phyloP scores from a whole-genome alignment of 106 monocot genomes.

The Apostasia ramifera region DNA sequence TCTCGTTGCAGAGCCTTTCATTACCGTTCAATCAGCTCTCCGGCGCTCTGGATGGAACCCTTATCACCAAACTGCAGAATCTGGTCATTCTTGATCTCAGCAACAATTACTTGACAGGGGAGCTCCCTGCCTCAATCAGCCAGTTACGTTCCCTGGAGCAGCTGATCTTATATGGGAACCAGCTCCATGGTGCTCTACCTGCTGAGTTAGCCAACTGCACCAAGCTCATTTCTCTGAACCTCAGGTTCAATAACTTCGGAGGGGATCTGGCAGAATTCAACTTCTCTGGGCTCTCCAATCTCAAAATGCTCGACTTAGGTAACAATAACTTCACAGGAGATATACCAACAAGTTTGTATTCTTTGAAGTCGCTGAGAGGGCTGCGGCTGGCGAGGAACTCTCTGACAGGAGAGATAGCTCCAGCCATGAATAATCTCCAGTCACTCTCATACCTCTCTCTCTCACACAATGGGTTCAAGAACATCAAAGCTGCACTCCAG shows the following conservation, averaged over 20 bases:
- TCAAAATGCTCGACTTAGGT: conserved; percentile 9
- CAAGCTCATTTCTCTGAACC: conserved; percentile 2
- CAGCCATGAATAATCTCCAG: not conserved
- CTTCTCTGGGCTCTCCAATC: conserved; percentile 5
- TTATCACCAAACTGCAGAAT: conserved; percentile 3
- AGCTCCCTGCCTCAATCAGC: conserved; percentile 8
- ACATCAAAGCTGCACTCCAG: not conserved
- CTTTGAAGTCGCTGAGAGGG: not conserved
- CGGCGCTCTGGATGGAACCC: not conserved
- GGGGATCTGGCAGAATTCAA: not conserved
- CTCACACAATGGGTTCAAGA: not conserved
- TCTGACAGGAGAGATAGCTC: not conserved
- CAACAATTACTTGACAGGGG: conserved; percentile 1
- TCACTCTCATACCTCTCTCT: conserved; percentile 3
- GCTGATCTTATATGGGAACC: not conserved
- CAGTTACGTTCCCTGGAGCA: not conserved
- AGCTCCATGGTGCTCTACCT: not conserved
- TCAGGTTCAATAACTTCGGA: conserved; percentile 3
- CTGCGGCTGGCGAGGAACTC: not conserved
- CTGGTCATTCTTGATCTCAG: conserved; percentile 1
- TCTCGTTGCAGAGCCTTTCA: not conserved
- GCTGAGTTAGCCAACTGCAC: not conserved
- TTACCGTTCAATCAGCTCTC: conserved; percentile 10
- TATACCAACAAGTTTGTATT: not conserved
- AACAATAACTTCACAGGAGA: conserved; percentile 4